phyloP scores from a whole-genome alignment of 2,329 filamentous ascomycete genomes.

The Rhytidhysteron rufulum region DNA sequence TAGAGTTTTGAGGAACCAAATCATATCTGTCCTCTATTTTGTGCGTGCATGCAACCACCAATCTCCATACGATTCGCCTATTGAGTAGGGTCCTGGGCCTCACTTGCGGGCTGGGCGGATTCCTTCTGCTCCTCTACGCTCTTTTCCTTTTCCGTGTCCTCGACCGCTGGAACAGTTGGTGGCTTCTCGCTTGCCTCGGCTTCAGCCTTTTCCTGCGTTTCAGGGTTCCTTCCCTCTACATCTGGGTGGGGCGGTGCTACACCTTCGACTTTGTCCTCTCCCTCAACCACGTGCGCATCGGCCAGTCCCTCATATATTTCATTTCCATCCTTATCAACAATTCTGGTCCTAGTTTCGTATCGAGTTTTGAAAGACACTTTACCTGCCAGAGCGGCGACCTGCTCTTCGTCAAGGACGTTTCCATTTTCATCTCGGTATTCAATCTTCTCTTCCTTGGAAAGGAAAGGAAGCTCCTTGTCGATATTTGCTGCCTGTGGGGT shows the following conservation, averaged over 20 bases:
- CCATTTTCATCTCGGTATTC: constrained; percentile 96
- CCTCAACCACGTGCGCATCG: constrained; percentile 27
- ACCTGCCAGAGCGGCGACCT: constrained; percentile 80
- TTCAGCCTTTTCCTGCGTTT: constrained; percentile 45
- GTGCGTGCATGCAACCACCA: not conserved
- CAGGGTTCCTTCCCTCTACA: constrained; percentile 55
- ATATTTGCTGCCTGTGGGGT: constrained; percentile 23
- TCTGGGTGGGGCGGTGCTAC: constrained; percentile 55
- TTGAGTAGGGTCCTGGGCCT: constrained; percentile 33
- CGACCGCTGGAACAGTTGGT: constrained; percentile 36
- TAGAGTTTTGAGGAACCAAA: not conserved
- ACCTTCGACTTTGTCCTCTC: constrained; percentile 19
- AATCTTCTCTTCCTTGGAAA: constrained; percentile 70
- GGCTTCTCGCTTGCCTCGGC: constrained; percentile 38
- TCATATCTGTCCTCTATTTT: too few species aligned
- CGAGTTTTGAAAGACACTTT: constrained; percentile 94
- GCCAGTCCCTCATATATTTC: constrained; percentile 57
- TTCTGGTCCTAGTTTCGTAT: constrained; percentile 88
- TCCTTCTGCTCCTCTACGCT: constrained; percentile 34
- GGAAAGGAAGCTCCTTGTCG: constrained; percentile 29
- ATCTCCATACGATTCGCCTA: constrained; percentile 3
- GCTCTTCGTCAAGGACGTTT: constrained; percentile 77
- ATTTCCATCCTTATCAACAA: constrained; percentile 76
- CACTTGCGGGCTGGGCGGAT: constrained; percentile 35
- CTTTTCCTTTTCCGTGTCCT: constrained; percentile 44